Conservation (phyloP, 768 basidiomycete genomes). For the Russula compacta region DNA sequence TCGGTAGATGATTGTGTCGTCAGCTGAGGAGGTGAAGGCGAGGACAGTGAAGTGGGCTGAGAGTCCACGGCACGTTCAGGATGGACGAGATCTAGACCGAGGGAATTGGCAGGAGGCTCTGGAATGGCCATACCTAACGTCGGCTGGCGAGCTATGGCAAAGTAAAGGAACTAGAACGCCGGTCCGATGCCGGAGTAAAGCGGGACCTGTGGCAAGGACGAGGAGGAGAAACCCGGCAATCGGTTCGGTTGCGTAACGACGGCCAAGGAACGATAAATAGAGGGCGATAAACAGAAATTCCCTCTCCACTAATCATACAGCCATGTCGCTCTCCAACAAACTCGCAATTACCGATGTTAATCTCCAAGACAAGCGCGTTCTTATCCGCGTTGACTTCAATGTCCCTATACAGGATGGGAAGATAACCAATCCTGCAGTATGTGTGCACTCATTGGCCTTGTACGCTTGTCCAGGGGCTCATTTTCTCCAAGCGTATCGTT, state of each 20-base stretch:
- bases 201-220: not conserved
- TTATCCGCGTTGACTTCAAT: constrained; percentile 95
- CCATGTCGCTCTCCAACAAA: constrained; percentile 92
- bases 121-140: constrained; percentile 19
- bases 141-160: constrained; percentile 26
- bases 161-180: not conserved
- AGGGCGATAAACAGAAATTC: constrained; percentile 1
- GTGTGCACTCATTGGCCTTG: constrained; percentile 27
- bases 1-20: not conserved
- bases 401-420: constrained; percentile 84
- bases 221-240: not conserved
- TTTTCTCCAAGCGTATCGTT: constrained; percentile 70
- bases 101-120: constrained; percentile 44
- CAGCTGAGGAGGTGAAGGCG: constrained; percentile 7
- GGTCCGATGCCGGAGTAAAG: constrained; percentile 9
- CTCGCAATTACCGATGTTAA: constrained; percentile 86
- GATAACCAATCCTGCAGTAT: constrained; percentile 93
- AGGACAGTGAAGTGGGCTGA: constrained; percentile 25
- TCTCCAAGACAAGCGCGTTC: constrained; percentile 79
- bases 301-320: not conserved
- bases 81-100: constrained; percentile 61
- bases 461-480: constrained; percentile 1
- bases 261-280: not conserved
- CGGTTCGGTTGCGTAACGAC: not conserved
- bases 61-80: constrained; percentile 24